phyloP scores from a whole-genome alignment of 257 asterid genomes.

The Echites panduratus region DNA sequence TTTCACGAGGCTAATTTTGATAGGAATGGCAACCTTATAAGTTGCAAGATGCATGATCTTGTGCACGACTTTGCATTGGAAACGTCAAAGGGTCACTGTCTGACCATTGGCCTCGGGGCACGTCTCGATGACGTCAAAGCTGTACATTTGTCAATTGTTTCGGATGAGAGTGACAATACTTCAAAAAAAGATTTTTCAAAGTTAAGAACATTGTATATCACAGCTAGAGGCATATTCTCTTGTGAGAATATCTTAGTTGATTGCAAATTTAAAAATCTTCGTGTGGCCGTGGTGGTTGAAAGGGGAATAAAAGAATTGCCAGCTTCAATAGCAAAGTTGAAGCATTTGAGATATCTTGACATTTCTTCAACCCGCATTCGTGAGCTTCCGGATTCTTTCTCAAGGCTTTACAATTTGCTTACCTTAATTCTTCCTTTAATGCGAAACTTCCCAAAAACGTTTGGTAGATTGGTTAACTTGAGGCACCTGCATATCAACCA shows the following conservation, averaged over 20 bases:
- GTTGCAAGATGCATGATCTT: no score
- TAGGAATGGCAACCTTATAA: no score
- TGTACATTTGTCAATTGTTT: not conserved
- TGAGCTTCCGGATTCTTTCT: no score
- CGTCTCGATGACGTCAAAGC: not conserved
- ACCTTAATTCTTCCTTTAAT: no score
- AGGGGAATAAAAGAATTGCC: not conserved
- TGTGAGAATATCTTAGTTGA: no score
- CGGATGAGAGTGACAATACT: not conserved
- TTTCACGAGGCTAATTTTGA: no score
- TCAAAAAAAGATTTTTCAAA: no score
- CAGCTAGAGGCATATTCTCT: not conserved
- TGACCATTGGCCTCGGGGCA: not conserved
- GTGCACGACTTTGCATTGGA: no score
- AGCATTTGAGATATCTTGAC: no score
- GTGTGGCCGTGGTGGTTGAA: not conserved
- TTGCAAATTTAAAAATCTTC: not conserved
- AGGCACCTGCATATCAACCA: constrained; percentile 18
- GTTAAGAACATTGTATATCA: not conserved
- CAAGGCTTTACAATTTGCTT: no score
- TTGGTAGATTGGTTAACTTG: constrained; percentile 9
- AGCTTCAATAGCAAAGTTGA: no score
- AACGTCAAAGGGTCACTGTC: not conserved
- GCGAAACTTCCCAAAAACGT: not conserved
- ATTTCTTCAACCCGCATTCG: no score